A percentile compares a stretch with the other conserved stretches of the same genome.
phyloP scores from a whole-genome alignment of 345 rosid genomes.

The Passiflora organensis region DNA sequence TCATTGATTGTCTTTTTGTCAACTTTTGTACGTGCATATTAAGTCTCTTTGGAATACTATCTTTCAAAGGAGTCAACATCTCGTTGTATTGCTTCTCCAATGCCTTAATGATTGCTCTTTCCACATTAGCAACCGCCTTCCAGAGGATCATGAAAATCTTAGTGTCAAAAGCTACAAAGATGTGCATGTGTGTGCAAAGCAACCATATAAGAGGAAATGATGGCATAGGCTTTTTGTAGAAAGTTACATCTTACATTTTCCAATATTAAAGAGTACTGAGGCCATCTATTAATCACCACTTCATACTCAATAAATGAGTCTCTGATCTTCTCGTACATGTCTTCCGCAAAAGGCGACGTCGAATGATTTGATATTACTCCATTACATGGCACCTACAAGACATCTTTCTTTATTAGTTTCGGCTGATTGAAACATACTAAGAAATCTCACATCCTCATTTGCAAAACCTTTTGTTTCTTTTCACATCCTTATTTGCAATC shows the following conservation, averaged over 20 bases:
- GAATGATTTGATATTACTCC: constrained; percentile 80
- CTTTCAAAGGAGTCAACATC: constrained; percentile 76
- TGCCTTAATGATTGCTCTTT: constrained; percentile 79
- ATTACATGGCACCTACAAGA: constrained; percentile 73
- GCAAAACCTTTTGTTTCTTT: too few relatives aligned
- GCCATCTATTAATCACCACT: constrained; percentile 91
- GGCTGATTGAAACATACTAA: constrained; percentile 1
- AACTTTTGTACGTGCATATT: constrained; percentile 95
- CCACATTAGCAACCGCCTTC: constrained; percentile 75
- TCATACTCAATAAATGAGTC: constrained; percentile 70
- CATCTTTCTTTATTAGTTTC: constrained; percentile 8
- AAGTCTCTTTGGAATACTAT: constrained; percentile 78
- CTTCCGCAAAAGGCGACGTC: constrained; percentile 93
- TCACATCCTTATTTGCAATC: too few relatives aligned
- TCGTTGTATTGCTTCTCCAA: constrained; percentile 88
- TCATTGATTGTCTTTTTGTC: constrained; percentile 74
- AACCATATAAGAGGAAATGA: too few relatives aligned
- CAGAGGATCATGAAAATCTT: constrained; percentile 6
- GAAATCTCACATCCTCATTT: constrained; percentile 3
- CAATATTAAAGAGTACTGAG: constrained; percentile 74
- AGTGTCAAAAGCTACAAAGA: background rate
- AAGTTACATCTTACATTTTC: constrained; percentile 57
- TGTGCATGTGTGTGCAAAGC: background rate
- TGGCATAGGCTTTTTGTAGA: background rate
- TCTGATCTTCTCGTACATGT: constrained; percentile 77